These are phyloP conservation scores for Moesziomyces sp. DNA, from an alignment of 1,284 basidiomycete genomes.

Conservation along the genomic window DNA sequence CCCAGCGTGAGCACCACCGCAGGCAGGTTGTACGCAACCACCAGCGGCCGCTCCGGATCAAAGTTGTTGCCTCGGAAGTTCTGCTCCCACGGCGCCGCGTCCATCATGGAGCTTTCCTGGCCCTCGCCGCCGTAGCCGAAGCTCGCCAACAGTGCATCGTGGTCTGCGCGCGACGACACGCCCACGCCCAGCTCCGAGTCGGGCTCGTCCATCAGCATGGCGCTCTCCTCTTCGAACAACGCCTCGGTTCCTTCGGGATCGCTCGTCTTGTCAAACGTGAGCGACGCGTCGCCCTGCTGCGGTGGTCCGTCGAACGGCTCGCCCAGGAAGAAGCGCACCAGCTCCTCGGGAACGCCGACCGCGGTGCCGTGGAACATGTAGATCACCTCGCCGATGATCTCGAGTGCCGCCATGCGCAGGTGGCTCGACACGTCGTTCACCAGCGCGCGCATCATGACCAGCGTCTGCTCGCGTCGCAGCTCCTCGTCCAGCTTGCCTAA, in stretches of 20 bases:
- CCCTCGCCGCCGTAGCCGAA: slow-evolving; percentile 35
- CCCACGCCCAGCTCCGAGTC: slow-evolving; percentile 19
- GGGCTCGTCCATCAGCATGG: slow-evolving; percentile 31
- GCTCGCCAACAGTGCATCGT: slow-evolving; percentile 41
- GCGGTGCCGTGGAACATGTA: slow-evolving; percentile 80
- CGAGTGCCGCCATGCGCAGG: slow-evolving; percentile 84
- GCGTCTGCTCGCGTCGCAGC: slow-evolving; percentile 50
- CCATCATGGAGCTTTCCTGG: slow-evolving; percentile 42
- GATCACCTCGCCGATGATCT: slow-evolving; percentile 90
- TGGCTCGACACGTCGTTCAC: slow-evolving; percentile 76
- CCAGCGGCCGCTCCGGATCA: slow-evolving; percentile 80
- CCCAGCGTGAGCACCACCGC: slow-evolving; percentile 90
- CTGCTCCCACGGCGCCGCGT: slow-evolving; percentile 35
- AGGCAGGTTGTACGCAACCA: slow-evolving; percentile 94
- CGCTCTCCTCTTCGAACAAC: slow-evolving; percentile 38
- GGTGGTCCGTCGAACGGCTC: slow-evolving; percentile 66
- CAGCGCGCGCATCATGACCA: slow-evolving; percentile 69
- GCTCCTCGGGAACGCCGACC: slow-evolving; percentile 75
- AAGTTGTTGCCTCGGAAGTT: slow-evolving; percentile 41
- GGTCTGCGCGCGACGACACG: slow-evolving; percentile 19
- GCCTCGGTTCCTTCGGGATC: slow-evolving; percentile 42
- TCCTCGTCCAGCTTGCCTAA: slow-evolving; percentile 36
- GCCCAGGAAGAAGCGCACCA: slow-evolving; percentile 81
- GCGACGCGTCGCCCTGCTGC: slow-evolving; percentile 41
- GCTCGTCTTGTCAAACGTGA: slow-evolving; percentile 48